Base-by-base conservation (phyloP, 352 stramenopile genomes). In the Pythium sp. region DNA sequence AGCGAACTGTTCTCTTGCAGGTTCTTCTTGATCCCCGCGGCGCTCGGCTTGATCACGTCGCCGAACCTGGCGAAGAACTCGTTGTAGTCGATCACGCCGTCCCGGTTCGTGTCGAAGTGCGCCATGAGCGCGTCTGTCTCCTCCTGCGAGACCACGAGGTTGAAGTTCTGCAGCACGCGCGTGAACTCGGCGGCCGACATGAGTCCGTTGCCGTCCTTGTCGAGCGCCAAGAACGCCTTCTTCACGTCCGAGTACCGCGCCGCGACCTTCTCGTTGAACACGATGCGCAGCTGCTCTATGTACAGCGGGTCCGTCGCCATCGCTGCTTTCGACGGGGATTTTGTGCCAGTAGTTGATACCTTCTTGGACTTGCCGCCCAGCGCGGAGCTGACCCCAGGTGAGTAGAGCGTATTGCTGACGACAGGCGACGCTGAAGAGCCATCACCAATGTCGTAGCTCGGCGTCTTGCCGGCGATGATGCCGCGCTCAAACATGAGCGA, bases 51-150 rank as follows among this genome's bases (percentile, higher is more conserved):
- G 32, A 81, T 68, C 24, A 78, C 72, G 28, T 93, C 81, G 0
- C 80, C 81, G 72, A 89, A 93, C 28, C 72, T 72, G 14, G 64
- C 62, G n/a, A 91, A 79, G 65, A 93, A 91, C 66, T 86, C 81
- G 65, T 67, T 65, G 59, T 89, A 89, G 65, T 91, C 81, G 41
- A 93, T 73, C 34, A 58, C 62, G 47, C 76, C 77, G 64, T 79
- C 78, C 20, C 70, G 28, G 63, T 76, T 84, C 12, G 64, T 65
- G 43, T 86, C 78, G 26, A 86, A 79, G 24, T 65, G 38, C 14
- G 60, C 69, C 36, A 84, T 54, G 38, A 88, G 60, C 15, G 70
- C 70, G 22, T 79, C 47, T 5, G 79, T 49, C 20, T 91, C 80
- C 18, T 82, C 66, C 2, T 76, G 69, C 2, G 71, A 75, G 9